phyloP scores from a whole-genome alignment of 2,329 filamentous ascomycete genomes.

The Grosmannia penicillata region DNA sequence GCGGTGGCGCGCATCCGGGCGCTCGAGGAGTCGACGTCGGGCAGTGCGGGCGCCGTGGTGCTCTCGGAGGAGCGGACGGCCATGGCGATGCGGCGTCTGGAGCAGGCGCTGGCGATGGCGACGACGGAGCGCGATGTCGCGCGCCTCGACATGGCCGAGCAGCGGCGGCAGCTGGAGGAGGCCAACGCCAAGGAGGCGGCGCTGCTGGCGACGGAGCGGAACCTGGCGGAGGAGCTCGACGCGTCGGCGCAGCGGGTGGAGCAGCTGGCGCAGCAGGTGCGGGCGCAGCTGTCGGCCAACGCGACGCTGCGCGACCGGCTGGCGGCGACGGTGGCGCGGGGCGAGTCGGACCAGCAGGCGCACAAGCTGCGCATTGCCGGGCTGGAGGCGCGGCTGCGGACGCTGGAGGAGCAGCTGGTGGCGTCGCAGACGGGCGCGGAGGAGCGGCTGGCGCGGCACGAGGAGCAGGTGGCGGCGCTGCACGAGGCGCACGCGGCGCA shows the following conservation, averaged over 20 bases:
- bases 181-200: constrained; percentile 41
- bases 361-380: constrained; percentile 72
- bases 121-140: constrained; percentile 61
- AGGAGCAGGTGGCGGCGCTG: constrained; percentile 66
- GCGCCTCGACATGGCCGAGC: constrained; percentile 45
- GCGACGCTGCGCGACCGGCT: constrained; percentile 61
- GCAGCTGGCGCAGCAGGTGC: constrained; percentile 63
- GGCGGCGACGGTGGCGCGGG: constrained; percentile 63
- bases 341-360: constrained; percentile 67
- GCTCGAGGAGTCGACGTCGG: constrained; percentile 30
- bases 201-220: constrained; percentile 44
- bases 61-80: constrained; percentile 41
- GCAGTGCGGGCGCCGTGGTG: not conserved
- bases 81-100: constrained; percentile 48
- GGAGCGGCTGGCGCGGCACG: constrained; percentile 66
- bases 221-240: constrained; percentile 53
- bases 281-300: constrained; percentile 68
- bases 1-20: constrained; percentile 52
- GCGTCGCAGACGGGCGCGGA: constrained; percentile 76
- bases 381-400: constrained; percentile 66
- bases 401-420: constrained; percentile 72
- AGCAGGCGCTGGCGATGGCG: constrained; percentile 52
- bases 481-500: constrained; percentile 65
- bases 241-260: constrained; percentile 61
- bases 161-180: constrained; percentile 44